Conservation (phyloP, 129 eudicot species). For the Flaveria trinervia region DNA sequence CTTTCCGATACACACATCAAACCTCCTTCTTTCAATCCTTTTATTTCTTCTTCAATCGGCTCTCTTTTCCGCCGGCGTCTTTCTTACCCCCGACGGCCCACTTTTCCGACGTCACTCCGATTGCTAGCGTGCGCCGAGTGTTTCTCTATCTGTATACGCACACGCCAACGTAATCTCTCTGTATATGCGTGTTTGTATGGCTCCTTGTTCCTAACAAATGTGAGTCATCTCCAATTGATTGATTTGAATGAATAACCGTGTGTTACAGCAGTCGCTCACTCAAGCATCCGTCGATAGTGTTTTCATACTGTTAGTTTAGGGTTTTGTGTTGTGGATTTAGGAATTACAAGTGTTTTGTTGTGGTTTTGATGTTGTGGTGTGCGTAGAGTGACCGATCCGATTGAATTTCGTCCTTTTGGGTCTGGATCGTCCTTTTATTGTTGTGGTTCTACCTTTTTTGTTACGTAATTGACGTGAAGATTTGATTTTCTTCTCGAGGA, state of each 20-base stretch:
- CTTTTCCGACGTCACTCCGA: conserved; percentile 39
- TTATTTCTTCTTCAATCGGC: conserved; percentile 21
- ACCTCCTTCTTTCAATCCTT: background rate
- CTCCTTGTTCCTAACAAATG: conserved; percentile 32
- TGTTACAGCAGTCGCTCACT: conserved; percentile 17
- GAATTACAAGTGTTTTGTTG: conserved; percentile 22
- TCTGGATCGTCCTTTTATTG: conserved; percentile 22
- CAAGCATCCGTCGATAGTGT: conserved; percentile 32
- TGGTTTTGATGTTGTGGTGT: conserved; percentile 26
- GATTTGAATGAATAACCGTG: conserved; percentile 14
- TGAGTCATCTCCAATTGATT: conserved; percentile 28
- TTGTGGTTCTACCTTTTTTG: background rate
- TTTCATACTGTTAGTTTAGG: conserved; percentile 34
- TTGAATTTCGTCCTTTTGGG: conserved; percentile 22
- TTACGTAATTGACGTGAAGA: background rate
- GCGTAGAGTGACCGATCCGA: conserved; percentile 43
- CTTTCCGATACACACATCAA: conserved; percentile 17
- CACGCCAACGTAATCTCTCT: conserved; percentile 28
- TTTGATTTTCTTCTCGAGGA: background rate
- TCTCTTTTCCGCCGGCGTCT: conserved; percentile 35
- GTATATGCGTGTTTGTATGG: conserved; percentile 16
- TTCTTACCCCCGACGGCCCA: conserved; percentile 18
- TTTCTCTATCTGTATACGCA: conserved; percentile 3
- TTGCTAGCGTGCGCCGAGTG: conserved; percentile 39
- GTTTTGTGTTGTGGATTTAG: conserved; percentile 46